Percentiles rank a stretch among this genome's conserved stretches.
phyloP scores from a whole-genome alignment of 2,329 filamentous ascomycete species.

The Eutypa lata region DNA sequence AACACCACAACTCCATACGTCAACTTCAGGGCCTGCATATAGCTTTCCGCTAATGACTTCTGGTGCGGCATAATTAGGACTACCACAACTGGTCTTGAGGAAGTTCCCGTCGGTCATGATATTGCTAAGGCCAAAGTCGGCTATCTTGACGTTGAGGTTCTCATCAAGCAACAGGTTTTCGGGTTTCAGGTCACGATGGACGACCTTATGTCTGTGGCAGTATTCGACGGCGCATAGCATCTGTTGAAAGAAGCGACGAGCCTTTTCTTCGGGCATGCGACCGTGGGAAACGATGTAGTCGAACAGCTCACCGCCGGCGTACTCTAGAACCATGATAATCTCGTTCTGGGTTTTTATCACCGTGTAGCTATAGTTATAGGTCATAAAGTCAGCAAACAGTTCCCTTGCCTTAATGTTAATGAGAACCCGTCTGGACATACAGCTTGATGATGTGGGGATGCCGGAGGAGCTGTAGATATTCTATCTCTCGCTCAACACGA shows the following conservation, averaged over 20 bases:
- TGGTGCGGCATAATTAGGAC: conserved; percentile 95
- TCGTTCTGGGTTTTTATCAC: conserved; percentile 93
- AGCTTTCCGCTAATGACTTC: conserved; percentile 98
- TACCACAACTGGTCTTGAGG: conserved; percentile 96
- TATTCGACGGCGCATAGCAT: conserved; percentile 99
- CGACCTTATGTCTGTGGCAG: conserved; percentile 97
- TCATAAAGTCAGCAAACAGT: conserved; percentile 20
- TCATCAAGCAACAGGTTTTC: conserved; percentile 95
- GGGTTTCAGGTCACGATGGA: conserved; percentile 94
- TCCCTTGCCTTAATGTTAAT: not conserved
- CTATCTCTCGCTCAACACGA: conserved; percentile 94
- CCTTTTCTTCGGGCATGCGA: conserved; percentile 84
- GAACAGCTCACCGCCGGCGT: conserved; percentile 93
- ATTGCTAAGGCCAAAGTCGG: conserved; percentile 96
- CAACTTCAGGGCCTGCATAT: conserved; percentile 95
- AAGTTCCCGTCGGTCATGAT: conserved; percentile 99
- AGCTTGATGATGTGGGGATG: conserved; percentile 99
- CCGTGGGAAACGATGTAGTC: conserved; percentile 97
- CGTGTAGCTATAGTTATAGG: conserved; percentile 69
- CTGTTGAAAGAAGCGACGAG: conserved; percentile 98
- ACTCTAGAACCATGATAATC: conserved; percentile 99
- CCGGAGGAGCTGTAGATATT: conserved; percentile 90
- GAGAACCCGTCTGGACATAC: conserved; percentile 47
- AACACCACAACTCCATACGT: conserved; percentile 96
- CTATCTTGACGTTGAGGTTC: conserved; percentile 97